These are phyloP conservation scores for Ceratonia siliqua DNA, from an alignment of 306 rosid genomes.

Conservation along the genomic window DNA sequence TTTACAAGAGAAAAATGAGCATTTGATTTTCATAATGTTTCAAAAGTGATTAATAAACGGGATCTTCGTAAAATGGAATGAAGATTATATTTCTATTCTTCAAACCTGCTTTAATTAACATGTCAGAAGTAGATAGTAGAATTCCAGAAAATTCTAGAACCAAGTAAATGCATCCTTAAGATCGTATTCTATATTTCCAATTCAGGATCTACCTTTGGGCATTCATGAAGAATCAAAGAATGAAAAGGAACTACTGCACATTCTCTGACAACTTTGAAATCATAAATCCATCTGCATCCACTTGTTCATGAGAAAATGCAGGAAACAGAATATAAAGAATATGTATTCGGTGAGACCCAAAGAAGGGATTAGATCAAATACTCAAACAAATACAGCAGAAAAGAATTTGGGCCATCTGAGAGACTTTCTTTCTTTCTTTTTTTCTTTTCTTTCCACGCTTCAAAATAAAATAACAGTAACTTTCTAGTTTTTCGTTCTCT, in stretches of 20 bases:
- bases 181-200: not conserved
- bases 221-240: not conserved
- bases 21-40: not conserved
- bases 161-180: not conserved
- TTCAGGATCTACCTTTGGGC: not conserved
- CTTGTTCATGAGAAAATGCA: not conserved
- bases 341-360: not conserved
- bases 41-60: not conserved
- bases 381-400: not conserved
- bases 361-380: not conserved
- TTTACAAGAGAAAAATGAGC: not conserved
- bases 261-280: not conserved
- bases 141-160: not conserved
- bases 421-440: not conserved
- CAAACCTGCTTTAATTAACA: not conserved
- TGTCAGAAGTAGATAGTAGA: not conserved
- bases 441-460: not conserved
- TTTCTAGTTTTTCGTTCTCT: not conserved
- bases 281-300: not conserved
- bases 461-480: not conserved
- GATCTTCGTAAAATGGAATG: not conserved
- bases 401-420: not conserved
- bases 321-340: not conserved
- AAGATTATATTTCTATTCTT: too few relatives aligned
- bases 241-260: not conserved